Base-by-base conservation (phyloP, 2,329 filamentous ascomycete genomes). In the Pseudocercospora fuligena region DNA sequence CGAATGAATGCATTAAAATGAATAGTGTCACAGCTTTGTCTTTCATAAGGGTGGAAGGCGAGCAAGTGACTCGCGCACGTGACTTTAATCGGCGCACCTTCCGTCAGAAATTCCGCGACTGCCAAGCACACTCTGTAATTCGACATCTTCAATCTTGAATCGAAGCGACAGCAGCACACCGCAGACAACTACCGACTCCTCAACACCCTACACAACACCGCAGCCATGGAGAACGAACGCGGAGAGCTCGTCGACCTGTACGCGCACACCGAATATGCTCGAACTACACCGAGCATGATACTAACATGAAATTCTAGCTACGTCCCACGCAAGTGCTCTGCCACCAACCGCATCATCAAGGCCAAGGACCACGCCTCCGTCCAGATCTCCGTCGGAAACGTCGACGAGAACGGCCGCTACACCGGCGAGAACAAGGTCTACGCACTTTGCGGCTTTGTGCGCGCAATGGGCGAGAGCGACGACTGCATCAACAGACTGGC, bases 331-430 rank as follows among this genome's bases (percentile, higher is more conserved):
- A 98, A 97, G 88, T 98, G 94, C 92, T 93, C 89, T 84, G 94
- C 94, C 78, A 97, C 94, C 84, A 96, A 97, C 92, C 93, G 95
- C 86, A 97, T 98, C 89, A 98, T 99, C 90, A 97, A 97, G 88
- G 93, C 95, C 88, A 97, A 98, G 88, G 95, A 99, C 87, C 95
- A 99, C 89, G 94, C 93, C 79, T 97, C 92, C 72, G 95, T 98
- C 78, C 95, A 99, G 86, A 93, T 99, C 84, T 92, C 91, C 78
- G 87, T 99, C 82, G 94, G 91, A 84, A 98, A 97, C 88, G 95
- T 99, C 78, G 94, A 98, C 84, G 95, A 99, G 90, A 96, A 94
- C 87, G 95, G 95, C 82, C 92, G 94, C 79, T 93, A 94, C 86
- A 93, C 92, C 76, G 93, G 94, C 84, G 95, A 97, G 87, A 97